Conservation (phyloP, 2,329 filamentous ascomycete species). For the Dactylellina leptospora region DNA sequence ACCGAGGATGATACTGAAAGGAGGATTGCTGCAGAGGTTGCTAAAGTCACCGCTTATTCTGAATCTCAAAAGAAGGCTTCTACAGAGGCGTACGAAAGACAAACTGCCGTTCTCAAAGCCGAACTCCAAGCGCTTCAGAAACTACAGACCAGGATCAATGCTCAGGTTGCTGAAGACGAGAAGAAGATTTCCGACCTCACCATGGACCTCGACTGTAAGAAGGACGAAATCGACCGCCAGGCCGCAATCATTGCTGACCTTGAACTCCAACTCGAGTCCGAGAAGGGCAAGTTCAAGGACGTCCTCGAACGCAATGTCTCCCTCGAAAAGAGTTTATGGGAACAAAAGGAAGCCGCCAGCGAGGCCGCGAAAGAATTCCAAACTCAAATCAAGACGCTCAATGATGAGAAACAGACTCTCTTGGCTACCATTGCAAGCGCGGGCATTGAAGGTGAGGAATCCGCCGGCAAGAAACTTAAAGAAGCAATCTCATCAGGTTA, state of each 20-base stretch:
- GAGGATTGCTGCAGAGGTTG: constrained; percentile 44
- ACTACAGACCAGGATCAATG: constrained; percentile 40
- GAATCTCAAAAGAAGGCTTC: constrained; percentile 48
- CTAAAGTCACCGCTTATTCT: constrained; percentile 45
- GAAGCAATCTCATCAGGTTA: constrained; percentile 39
- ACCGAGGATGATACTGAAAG: constrained; percentile 38
- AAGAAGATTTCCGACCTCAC: constrained; percentile 39
- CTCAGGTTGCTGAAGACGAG: constrained; percentile 45
- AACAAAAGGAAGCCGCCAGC: constrained; percentile 43
- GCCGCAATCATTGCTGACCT: constrained; percentile 47
- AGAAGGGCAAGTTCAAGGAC: constrained; percentile 51
- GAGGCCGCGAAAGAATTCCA: constrained; percentile 42
- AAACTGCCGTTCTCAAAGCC: constrained; percentile 38
- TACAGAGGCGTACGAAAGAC: constrained; percentile 37
- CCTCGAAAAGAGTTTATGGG: constrained; percentile 48
- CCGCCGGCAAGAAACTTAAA: constrained; percentile 41
- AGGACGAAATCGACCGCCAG: constrained; percentile 40
- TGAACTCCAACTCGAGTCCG: constrained; percentile 49
- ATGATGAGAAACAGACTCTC: constrained; percentile 45
- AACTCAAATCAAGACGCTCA: constrained; percentile 43
- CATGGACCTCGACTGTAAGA: constrained; percentile 39
- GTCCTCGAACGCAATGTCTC: constrained; percentile 48
- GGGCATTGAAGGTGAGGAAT: constrained; percentile 37
- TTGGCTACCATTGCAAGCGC: constrained; percentile 48
- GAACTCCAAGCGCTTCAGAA: constrained; percentile 50